These are phyloP conservation scores for Lepidium africanum DNA, from an alignment of 345 rosid genomes.

Conservation along the genomic window DNA sequence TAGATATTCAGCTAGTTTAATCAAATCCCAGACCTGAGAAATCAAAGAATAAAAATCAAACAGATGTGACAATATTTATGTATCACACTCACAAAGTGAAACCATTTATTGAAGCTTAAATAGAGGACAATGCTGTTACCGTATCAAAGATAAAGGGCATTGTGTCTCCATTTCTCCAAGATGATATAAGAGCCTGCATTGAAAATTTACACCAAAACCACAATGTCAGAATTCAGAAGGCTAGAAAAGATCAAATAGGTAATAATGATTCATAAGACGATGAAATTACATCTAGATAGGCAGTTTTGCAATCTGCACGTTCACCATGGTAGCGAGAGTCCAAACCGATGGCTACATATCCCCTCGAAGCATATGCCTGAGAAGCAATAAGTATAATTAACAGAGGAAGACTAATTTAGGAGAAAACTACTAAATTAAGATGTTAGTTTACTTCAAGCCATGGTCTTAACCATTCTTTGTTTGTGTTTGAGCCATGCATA, in stretches of 20 bases:
- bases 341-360: constrained; percentile 64
- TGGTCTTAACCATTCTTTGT: constrained; percentile 86
- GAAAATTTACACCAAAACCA: neutral
- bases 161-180: constrained; percentile 77
- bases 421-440: neutral
- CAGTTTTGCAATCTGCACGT: constrained; percentile 53
- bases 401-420: neutral
- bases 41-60: neutral
- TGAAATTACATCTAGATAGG: constrained; percentile 53
- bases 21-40: constrained; percentile 77
- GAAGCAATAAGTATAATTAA: neutral
- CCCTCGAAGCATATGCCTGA: constrained; percentile 87
- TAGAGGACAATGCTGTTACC: constrained; percentile 25
- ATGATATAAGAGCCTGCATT: constrained; percentile 76
- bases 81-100: neutral
- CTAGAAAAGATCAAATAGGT: neutral
- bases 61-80: neutral
- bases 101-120: neutral
- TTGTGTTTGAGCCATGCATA: constrained; percentile 68
- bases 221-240: constrained; percentile 1
- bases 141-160: constrained; percentile 94
- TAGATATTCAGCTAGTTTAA: constrained; percentile 81
- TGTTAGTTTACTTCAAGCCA: constrained; percentile 60
- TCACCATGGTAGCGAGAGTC: constrained; percentile 97
- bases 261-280: neutral